Conservation (phyloP, 495 filamentous ascomycete genomes). For the Monascus purpureus region DNA sequence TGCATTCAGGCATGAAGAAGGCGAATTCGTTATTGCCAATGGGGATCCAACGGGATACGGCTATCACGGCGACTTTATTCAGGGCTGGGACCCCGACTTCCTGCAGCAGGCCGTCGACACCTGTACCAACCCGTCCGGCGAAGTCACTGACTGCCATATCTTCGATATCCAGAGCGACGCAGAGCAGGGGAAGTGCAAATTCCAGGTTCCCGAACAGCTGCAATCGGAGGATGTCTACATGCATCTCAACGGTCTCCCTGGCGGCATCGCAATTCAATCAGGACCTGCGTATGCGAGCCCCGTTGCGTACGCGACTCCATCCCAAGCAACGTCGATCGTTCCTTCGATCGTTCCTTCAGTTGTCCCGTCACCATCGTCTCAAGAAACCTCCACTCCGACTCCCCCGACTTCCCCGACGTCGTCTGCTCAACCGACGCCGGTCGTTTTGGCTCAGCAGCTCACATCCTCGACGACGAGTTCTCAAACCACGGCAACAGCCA, state of each 20-base stretch:
- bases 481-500: conserved; percentile 8
- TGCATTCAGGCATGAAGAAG: conserved; percentile 48
- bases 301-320: conserved; percentile 5
- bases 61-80: conserved; percentile 79
- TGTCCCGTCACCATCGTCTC: conserved; percentile 3
- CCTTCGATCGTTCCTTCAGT: background rate
- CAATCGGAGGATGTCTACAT: conserved; percentile 19
- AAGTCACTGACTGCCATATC: conserved; percentile 40
- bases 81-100: conserved; percentile 51
- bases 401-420: conserved; percentile 7
- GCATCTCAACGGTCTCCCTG: conserved; percentile 33
- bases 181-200: conserved; percentile 23
- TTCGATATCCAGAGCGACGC: conserved; percentile 40
- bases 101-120: conserved; percentile 28
- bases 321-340: conserved; percentile 1
- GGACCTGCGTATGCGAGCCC: conserved; percentile 37
- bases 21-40: conserved; percentile 68
- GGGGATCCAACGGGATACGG: conserved; percentile 73
- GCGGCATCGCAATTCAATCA: conserved; percentile 33
- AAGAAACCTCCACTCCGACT: conserved; percentile 1
- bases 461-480: conserved; percentile 3
- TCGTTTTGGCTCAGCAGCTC: too few relatives aligned
- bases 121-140: conserved; percentile 39
- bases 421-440: too few relatives aligned
- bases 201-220: conserved; percentile 33